Conservation (phyloP, 768 basidiomycete species). For the Trametes cinnabarina region DNA sequence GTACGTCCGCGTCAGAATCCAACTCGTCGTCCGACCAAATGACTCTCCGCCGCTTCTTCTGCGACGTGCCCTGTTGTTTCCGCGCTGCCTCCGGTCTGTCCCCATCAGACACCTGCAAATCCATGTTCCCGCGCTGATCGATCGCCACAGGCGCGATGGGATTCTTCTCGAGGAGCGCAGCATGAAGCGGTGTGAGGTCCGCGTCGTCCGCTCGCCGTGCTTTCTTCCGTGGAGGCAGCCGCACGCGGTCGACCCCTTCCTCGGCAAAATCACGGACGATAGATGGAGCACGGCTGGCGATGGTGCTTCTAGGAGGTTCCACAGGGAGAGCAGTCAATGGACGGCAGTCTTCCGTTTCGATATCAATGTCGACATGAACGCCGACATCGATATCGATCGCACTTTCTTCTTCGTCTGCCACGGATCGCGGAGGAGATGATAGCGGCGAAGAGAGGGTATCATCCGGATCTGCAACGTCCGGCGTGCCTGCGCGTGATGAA, state of each 20-base stretch:
- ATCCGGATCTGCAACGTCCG: background rate
- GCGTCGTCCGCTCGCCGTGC: background rate
- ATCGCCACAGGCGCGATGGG: background rate
- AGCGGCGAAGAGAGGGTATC: constrained; percentile 17
- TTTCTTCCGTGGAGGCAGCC: constrained; percentile 7
- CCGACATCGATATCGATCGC: background rate
- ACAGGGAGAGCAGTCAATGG: background rate
- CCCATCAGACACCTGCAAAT: background rate
- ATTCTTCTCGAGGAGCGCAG: background rate
- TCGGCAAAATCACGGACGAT: background rate
- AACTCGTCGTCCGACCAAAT: constrained; percentile 20
- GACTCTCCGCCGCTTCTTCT: constrained; percentile 13
- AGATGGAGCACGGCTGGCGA: background rate
- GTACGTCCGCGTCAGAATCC: constrained; percentile 5
- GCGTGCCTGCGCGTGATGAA: constrained; percentile 6
- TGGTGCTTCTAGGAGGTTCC: background rate
- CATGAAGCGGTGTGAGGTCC: background rate
- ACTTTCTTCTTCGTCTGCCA: background rate
- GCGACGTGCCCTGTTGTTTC: background rate
- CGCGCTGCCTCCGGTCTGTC: background rate
- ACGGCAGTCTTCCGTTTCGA: background rate
- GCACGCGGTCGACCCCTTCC: background rate
- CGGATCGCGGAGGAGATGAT: constrained; percentile 16
- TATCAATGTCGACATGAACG: background rate
- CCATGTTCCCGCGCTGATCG: background rate